phyloP scores from a whole-genome alignment of 495 filamentous ascomycete species.

The Penicillium waksmanii region DNA sequence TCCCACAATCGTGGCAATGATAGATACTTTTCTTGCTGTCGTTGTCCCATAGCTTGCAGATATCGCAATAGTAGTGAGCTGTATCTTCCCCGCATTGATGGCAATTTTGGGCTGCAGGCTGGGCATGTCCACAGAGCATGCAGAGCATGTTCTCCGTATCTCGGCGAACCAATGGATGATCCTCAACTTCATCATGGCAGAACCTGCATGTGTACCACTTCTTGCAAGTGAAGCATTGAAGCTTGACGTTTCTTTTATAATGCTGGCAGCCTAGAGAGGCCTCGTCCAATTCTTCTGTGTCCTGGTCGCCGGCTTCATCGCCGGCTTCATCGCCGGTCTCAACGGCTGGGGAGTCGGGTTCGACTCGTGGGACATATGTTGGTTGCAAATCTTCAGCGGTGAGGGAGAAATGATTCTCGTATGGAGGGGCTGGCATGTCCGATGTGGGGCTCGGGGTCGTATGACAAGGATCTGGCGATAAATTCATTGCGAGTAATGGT shows the following conservation, averaged over 20 bases:
- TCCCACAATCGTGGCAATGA: conserved; percentile 94
- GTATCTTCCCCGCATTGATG: conserved; percentile 71
- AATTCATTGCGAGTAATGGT: conserved; percentile 31
- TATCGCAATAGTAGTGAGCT: conserved; percentile 91
- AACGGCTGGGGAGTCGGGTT: conserved; percentile 40
- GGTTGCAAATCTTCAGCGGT: conserved; percentile 71
- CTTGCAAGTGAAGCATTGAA: conserved; percentile 87
- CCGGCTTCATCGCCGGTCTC: conserved; percentile 27
- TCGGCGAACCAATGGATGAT: conserved; percentile 77
- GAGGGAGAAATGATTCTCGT: conserved; percentile 65
- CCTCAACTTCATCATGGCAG: conserved; percentile 87
- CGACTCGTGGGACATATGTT: conserved; percentile 63
- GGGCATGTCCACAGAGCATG: conserved; percentile 90
- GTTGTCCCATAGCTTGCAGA: conserved; percentile 97
- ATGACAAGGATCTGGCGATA: conserved; percentile 32
- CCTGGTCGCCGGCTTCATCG: conserved; percentile 38
- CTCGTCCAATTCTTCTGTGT: conserved; percentile 45
- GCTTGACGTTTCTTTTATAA: conserved; percentile 93
- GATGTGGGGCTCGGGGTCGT: conserved; percentile 31
- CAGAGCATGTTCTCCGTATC: conserved; percentile 96
- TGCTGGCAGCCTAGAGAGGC: conserved; percentile 79
- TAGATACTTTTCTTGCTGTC: conserved; percentile 91
- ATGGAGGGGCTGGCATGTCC: conserved; percentile 32
- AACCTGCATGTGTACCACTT: conserved; percentile 95
- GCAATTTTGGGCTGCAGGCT: conserved; percentile 80